A percentile compares a stretch with the other conserved stretches of the same genome.
phyloP scores from a whole-genome alignment of 1,284 basidiomycete species.

The Inonotus obliquus region DNA sequence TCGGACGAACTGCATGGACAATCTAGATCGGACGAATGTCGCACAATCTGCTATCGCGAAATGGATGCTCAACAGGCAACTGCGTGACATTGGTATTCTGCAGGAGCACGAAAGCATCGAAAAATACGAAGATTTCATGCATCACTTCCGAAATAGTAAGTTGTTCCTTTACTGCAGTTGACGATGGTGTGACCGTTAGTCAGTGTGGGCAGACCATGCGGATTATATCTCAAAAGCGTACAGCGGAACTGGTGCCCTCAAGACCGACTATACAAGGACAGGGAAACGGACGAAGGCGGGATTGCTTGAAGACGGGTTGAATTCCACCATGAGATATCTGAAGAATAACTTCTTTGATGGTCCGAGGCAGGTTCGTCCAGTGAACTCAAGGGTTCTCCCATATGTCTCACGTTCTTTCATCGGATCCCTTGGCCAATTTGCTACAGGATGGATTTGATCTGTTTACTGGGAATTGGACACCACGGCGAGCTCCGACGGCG shows the following conservation, averaged over 20 bases:
- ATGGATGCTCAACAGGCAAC: constrained; percentile 78
- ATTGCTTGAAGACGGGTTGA: constrained; percentile 81
- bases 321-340: constrained; percentile 83
- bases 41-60: constrained; percentile 88
- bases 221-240: constrained; percentile 91
- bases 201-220: constrained; percentile 98
- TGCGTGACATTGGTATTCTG: constrained; percentile 70
- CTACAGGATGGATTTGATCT: constrained; percentile 88
- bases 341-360: constrained; percentile 99
- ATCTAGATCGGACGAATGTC: constrained; percentile 95
- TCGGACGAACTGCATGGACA: constrained; percentile 93
- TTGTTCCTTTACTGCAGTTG: constrained; percentile 19
- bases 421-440: not conserved
- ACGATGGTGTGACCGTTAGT: constrained; percentile 13
- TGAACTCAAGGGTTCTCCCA: not conserved
- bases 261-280: constrained; percentile 95
- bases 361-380: constrained; percentile 65
- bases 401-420: not conserved
- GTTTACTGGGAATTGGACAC: constrained; percentile 87
- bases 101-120: constrained; percentile 68
- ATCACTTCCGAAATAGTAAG: constrained; percentile 86
- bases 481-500: constrained; percentile 63
- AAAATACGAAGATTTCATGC: constrained; percentile 73
- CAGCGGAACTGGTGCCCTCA: constrained; percentile 92
- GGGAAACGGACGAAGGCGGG: constrained; percentile 85